phyloP scores from a whole-genome alignment of 371 early-diverging fungal genomes.

The Phascolomyces articulosus region DNA sequence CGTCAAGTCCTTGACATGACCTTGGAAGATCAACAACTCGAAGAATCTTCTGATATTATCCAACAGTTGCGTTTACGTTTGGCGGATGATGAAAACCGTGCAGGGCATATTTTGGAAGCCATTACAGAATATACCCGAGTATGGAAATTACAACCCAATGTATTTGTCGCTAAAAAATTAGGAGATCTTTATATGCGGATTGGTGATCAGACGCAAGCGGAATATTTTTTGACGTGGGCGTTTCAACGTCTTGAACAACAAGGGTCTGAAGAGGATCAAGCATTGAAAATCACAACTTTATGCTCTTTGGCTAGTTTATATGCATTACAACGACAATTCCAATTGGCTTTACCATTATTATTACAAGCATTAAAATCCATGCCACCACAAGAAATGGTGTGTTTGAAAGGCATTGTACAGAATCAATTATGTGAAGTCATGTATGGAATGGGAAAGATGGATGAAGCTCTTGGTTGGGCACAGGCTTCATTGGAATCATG shows the following conservation, averaged over 20 bases:
- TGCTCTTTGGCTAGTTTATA: slow-evolving; percentile 50
- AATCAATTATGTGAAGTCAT: slow-evolving; percentile 52
- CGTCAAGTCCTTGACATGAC: slow-evolving; percentile 43
- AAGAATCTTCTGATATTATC: slow-evolving; percentile 27
- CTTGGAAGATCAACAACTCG: slow-evolving; percentile 38
- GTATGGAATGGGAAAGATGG: slow-evolving; percentile 45
- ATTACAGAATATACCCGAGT: slow-evolving; percentile 44
- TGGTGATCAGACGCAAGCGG: slow-evolving; percentile 53
- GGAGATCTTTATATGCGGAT: slow-evolving; percentile 59
- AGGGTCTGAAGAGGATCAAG: neutral
- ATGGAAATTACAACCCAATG: slow-evolving; percentile 16
- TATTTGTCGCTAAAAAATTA: slow-evolving; percentile 40
- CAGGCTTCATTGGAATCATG: slow-evolving; percentile 49
- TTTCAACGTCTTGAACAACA: slow-evolving; percentile 28
- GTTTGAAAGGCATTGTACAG: slow-evolving; percentile 49
- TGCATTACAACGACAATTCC: slow-evolving; percentile 45
- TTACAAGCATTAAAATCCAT: slow-evolving; percentile 36
- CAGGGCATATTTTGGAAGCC: slow-evolving; percentile 48
- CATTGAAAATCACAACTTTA: slow-evolving; percentile 27
- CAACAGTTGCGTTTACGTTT: slow-evolving; percentile 40
- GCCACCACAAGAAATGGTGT: slow-evolving; percentile 30
- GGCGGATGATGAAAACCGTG: slow-evolving; percentile 37
- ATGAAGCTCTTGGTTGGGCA: slow-evolving; percentile 59
- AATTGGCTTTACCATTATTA: slow-evolving; percentile 46
- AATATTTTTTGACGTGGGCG: slow-evolving; percentile 53